Percentiles rank a stretch among this genome's conserved stretches.
phyloP scores from a whole-genome alignment of 2,329 filamentous ascomycete genomes.

The Arthrobotrys musiformis region DNA sequence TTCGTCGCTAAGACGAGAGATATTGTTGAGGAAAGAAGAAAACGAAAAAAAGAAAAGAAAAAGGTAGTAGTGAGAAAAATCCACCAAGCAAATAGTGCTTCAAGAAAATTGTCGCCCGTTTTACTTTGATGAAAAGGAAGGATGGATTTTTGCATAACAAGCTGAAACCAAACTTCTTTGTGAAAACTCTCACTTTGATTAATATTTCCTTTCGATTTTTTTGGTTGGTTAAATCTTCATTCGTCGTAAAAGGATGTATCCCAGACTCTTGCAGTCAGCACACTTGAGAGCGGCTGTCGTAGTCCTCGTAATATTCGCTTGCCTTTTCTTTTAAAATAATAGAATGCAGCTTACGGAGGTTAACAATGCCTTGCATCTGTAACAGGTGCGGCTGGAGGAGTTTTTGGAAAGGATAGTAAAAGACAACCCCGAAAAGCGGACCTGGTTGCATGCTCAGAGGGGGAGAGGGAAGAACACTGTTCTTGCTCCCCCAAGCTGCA shows the following conservation, averaged over 20 bases:
- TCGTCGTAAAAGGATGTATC: conserved; percentile 41
- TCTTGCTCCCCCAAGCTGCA: conserved; percentile 31
- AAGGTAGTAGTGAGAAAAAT: conserved; percentile 13
- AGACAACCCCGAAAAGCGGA: conserved; percentile 38
- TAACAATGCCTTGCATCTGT: conserved; percentile 22
- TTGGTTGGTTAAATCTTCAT: conserved; percentile 10
- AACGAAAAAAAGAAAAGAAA: conserved; percentile 32
- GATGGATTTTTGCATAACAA: conserved; percentile 8
- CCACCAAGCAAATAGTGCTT: conserved; percentile 39
- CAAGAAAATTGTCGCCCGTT: conserved; percentile 27
- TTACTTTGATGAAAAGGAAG: conserved; percentile 51
- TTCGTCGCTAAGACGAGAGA: conserved; percentile 33
- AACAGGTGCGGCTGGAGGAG: conserved; percentile 47
- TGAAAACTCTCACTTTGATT: conserved; percentile 16
- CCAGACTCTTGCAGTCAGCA: conserved; percentile 40
- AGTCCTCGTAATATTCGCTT: conserved; percentile 55
- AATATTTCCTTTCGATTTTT: conserved; percentile 21
- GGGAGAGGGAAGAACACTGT: conserved; percentile 33
- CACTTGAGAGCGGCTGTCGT: conserved; percentile 9
- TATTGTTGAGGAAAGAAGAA: conserved; percentile 28
- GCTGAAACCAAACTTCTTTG: conserved; percentile 36
- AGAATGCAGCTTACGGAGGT: conserved; percentile 54
- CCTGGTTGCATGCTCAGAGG: conserved; percentile 52
- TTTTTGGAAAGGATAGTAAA: conserved; percentile 29
- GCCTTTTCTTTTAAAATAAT: conserved; percentile 25